phyloP scores from a whole-genome alignment of 2,329 filamentous ascomycete species.

The Trichoderma sp. region DNA sequence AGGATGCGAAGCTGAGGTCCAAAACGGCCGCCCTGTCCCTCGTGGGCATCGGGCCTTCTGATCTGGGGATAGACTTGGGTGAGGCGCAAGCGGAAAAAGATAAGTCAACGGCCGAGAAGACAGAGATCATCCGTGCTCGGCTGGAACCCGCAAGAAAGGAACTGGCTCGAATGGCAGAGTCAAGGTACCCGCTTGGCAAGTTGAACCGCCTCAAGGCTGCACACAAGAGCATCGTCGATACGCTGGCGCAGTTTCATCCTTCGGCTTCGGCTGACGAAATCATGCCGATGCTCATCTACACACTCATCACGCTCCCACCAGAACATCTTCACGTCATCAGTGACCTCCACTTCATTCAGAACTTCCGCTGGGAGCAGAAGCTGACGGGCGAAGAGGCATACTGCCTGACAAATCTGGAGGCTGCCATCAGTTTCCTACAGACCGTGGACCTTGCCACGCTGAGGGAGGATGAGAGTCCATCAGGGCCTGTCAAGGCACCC shows the following conservation, averaged over 20 bases:
- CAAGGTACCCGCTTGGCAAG: slow-evolving; percentile 87
- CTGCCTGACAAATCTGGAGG: slow-evolving; percentile 93
- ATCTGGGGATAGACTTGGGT: slow-evolving; percentile 77
- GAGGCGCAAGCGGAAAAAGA: slow-evolving; percentile 58
- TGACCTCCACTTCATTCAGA: slow-evolving; percentile 91
- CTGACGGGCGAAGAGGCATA: slow-evolving; percentile 94
- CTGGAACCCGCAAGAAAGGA: slow-evolving; percentile 70
- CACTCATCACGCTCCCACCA: slow-evolving; percentile 85
- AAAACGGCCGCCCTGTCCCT: slow-evolving; percentile 87
- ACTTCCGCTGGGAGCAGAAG: slow-evolving; percentile 82
- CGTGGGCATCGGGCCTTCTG: slow-evolving; percentile 86
- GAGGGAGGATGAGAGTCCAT: slow-evolving; percentile 74
- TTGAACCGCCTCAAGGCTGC: slow-evolving; percentile 83
- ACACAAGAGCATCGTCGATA: slow-evolving; percentile 94
- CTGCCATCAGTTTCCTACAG: slow-evolving; percentile 89
- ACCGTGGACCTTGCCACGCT: slow-evolving; percentile 92
- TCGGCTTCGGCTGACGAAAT: slow-evolving; percentile 96
- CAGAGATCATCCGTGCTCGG: slow-evolving; percentile 70
- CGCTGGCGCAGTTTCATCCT: slow-evolving; percentile 66
- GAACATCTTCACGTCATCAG: slow-evolving; percentile 88
- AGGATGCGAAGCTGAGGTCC: slow-evolving; percentile 91
- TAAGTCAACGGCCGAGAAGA: slow-evolving; percentile 55
- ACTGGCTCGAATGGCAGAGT: slow-evolving; percentile 79
- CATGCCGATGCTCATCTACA: slow-evolving; percentile 94
- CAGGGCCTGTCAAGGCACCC: slow-evolving; percentile 64